A percentile compares a stretch with the other conserved stretches of the same genome.
These are phyloP conservation scores for Epichloe sylvatica DNA, from an alignment of 2,329 filamentous ascomycete species.

Conservation along the genomic window DNA sequence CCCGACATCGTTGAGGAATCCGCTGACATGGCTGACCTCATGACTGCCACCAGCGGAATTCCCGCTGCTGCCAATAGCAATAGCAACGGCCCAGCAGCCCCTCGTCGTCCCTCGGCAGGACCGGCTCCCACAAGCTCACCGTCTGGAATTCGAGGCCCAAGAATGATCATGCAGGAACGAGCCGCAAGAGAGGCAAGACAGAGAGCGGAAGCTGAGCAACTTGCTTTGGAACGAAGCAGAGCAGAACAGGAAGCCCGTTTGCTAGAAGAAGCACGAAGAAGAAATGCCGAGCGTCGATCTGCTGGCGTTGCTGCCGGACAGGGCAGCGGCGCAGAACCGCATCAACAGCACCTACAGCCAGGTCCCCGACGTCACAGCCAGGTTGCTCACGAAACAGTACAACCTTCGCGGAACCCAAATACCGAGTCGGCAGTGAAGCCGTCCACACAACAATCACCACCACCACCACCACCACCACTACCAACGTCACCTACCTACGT, in stretches of 20 bases:
- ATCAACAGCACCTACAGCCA: slow-evolving; percentile 10
- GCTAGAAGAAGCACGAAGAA: slow-evolving; percentile 40
- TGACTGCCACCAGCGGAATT: slow-evolving; percentile 42
- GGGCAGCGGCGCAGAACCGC: slow-evolving; percentile 17
- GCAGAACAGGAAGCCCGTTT: slow-evolving; percentile 42
- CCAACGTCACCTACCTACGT: slow-evolving; percentile 2
- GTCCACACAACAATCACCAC: slow-evolving; percentile 8
- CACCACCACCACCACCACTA: neutral
- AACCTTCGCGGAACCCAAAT: slow-evolving; percentile 6
- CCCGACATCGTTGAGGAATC: slow-evolving; percentile 75
- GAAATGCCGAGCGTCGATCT: slow-evolving; percentile 48
- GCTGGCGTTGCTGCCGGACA: slow-evolving; percentile 31
- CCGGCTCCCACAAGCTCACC: slow-evolving; percentile 41
- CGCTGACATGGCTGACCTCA: slow-evolving; percentile 80
- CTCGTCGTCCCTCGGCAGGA: slow-evolving; percentile 31
- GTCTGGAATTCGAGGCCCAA: slow-evolving; percentile 64
- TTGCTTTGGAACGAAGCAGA: slow-evolving; percentile 37
- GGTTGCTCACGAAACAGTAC: slow-evolving; percentile 13
- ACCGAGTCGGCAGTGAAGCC: slow-evolving; percentile 7
- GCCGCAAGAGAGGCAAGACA: slow-evolving; percentile 60
- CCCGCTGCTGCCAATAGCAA: slow-evolving; percentile 32
- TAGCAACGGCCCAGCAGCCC: slow-evolving; percentile 35
- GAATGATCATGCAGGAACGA: slow-evolving; percentile 83
- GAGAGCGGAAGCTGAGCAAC: slow-evolving; percentile 51
- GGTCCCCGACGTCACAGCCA: slow-evolving; percentile 21